Base-by-base conservation (phyloP, 73 alveolate species). In the Paramecium sonneborni region DNA sequence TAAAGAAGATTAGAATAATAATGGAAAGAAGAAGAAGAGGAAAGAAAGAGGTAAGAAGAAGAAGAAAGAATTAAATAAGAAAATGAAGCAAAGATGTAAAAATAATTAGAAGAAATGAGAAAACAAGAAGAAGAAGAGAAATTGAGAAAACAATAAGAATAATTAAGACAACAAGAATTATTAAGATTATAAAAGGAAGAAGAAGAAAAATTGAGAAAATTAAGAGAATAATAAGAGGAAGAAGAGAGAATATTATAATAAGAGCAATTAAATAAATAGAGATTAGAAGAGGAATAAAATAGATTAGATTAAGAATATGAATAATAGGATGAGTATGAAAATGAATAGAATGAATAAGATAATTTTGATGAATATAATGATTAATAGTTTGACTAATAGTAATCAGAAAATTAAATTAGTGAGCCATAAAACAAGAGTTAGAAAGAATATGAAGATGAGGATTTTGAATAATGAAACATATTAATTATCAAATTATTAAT, bases 391-490 rank as follows among this genome's bases (percentile, higher is more conserved):
- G 84, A 62, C 11, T 26, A 62, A 2, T 62, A 62, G 24, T n/a
- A 10, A 62, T 32, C 55, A 1, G 57, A 72, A n/a, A 3, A 72
- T 10, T 72, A 72, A 37, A 18, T 52, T 52, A 52, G 14, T 28
- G 86, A 72, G 20, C 20, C 7, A 15, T 72, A 72, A 72, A 37
- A 72, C 14, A 72, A 72, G 32, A 35, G 57, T 15, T 35, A 72
- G 7, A 35, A 32, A 72, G 57, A 72, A 1, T 72, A 72, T 72
- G 86, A 72, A 7, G 86, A 72, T 5, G 86, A 72, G 52, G 86
- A 72, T 32, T 72, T 72, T 72, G 86, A 72, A 38, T 37, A 72
- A 72, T 72, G 86, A 72, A 72, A 67, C 32, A 52, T 62, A 62
- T 62, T 62, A 32, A 62, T 62, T 62, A 62, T 30, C 84, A 15